A percentile compares a stretch with the other conserved stretches of the same genome.
Conservation (phyloP, 495 filamentous ascomycete species). For the Penicillium soppii region DNA sequence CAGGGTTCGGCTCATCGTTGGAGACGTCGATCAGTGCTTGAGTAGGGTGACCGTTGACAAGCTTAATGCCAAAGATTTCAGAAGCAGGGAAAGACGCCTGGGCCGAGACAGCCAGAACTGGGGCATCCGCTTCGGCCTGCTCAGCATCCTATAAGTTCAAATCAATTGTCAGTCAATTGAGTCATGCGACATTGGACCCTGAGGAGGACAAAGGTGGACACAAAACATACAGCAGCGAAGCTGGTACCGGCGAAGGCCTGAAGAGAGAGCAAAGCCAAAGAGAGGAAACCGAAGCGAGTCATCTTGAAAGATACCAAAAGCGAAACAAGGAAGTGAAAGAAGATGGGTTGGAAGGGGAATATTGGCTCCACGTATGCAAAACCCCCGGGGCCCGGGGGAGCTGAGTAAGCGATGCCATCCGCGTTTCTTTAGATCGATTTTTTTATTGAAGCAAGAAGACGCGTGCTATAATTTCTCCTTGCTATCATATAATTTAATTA, state of each 20-base stretch:
- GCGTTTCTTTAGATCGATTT: slow-evolving; percentile 11
- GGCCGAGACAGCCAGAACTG: slow-evolving; percentile 71
- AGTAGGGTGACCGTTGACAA: slow-evolving; percentile 90
- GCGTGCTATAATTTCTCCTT: not conserved
- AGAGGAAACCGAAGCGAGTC: slow-evolving; percentile 70
- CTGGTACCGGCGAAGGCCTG: slow-evolving; percentile 63
- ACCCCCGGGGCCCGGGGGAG: slow-evolving; percentile 2
- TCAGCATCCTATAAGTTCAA: slow-evolving; percentile 40
- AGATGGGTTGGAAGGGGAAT: slow-evolving; percentile 8
- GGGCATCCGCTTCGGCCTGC: slow-evolving; percentile 46
- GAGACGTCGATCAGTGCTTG: slow-evolving; percentile 74
- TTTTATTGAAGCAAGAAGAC: slow-evolving; percentile 5
- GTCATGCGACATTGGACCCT: not conserved
- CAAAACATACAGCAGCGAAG: slow-evolving; percentile 57
- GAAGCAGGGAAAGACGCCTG: slow-evolving; percentile 79
- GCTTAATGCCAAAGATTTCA: slow-evolving; percentile 92
- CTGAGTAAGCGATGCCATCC: slow-evolving; percentile 4
- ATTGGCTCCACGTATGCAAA: slow-evolving; percentile 22
- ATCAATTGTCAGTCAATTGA: slow-evolving; percentile 25
- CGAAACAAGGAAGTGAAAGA: slow-evolving; percentile 21
- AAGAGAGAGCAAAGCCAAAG: slow-evolving; percentile 68
- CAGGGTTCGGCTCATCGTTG: slow-evolving; percentile 78
- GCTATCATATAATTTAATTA: slow-evolving; percentile 9
- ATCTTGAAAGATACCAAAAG: slow-evolving; percentile 46
- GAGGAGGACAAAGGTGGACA: slow-evolving; percentile 3